phyloP scores from a whole-genome alignment of 2,329 filamentous ascomycete species.

The Paracamarosporium sp. region DNA sequence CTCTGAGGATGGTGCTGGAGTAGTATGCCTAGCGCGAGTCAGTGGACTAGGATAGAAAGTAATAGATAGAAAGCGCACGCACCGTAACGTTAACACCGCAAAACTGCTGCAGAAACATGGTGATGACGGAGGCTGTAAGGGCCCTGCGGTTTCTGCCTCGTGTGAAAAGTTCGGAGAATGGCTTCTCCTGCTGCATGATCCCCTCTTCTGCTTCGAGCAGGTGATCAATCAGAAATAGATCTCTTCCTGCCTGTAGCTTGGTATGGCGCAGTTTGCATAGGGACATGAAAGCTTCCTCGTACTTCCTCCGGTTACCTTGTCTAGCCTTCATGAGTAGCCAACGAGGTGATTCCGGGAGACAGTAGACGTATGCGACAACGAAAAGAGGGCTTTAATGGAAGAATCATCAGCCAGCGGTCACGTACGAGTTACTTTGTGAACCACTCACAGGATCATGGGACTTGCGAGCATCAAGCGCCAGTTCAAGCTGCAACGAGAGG shows the following conservation, averaged over 20 bases:
- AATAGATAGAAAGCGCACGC: not conserved
- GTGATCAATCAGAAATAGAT: conserved; percentile 56
- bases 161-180: conserved; percentile 29
- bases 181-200: conserved; percentile 34
- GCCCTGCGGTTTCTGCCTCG: conserved; percentile 29
- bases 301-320: conserved; percentile 23
- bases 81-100: conserved; percentile 24
- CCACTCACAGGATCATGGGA: conserved; percentile 22
- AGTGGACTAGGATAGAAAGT: not conserved
- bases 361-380: conserved; percentile 25
- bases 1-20: conserved; percentile 21
- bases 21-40: conserved; percentile 18
- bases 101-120: conserved; percentile 36
- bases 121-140: conserved; percentile 24
- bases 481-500: conserved; percentile 19
- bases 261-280: conserved; percentile 60
- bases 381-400: conserved; percentile 10
- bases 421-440: no score
- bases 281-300: conserved; percentile 25
- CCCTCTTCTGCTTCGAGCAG: conserved; percentile 39
- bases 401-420: not conserved
- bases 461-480: conserved; percentile 30
- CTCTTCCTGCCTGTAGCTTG: conserved; percentile 59
- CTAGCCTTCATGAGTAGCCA: conserved; percentile 26
- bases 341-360: conserved; percentile 25